Evolutionary conservation across 1,139 yeast species (phyloP).

Genomic region (Taiozyma sp.): DNA sequence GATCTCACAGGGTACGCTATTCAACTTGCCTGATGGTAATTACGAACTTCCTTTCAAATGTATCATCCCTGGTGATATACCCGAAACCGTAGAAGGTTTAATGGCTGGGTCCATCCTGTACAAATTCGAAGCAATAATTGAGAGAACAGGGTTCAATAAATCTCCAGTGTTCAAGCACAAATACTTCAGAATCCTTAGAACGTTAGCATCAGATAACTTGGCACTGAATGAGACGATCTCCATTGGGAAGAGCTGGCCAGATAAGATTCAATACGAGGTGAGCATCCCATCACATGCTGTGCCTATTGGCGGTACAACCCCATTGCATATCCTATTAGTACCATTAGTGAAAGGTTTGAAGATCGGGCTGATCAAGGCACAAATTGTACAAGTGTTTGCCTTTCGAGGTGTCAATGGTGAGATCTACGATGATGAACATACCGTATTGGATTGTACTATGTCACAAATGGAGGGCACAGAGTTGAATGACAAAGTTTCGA

Average conservation of each 20-base stretch:
- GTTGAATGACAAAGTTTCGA: conserved; percentile 45
- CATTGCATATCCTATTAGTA: conserved; percentile 47
- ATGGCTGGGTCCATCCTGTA: conserved; percentile 53
- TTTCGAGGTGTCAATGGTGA: conserved; percentile 34
- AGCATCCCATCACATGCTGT: conserved; percentile 52
- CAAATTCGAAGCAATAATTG: conserved; percentile 49
- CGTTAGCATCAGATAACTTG: conserved; percentile 47
- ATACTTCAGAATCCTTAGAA: conserved; percentile 46
- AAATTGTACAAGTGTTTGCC: conserved; percentile 49
- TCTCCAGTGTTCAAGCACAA: conserved; percentile 28
- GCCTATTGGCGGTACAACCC: conserved; percentile 54
- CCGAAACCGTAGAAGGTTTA: conserved; percentile 68
- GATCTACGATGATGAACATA: conserved; percentile 34
- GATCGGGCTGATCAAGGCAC: conserved; percentile 42
- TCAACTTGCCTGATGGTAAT: conserved; percentile 57
- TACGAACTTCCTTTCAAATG: conserved; percentile 61
- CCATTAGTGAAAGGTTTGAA: conserved; percentile 57
- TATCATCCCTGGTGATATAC: conserved; percentile 51
- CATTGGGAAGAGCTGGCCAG: conserved; percentile 61
- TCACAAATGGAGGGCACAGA: conserved; percentile 34
- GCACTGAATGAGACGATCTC: conserved; percentile 51
- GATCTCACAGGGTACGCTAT: conserved; percentile 27
- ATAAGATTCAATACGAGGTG: conserved; percentile 60
- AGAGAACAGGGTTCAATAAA: conserved; percentile 36
- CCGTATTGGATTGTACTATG: conserved; percentile 37